Percentiles rank a stretch among this genome's conserved stretches.
phyloP scores from a whole-genome alignment of 257 asterid species.

The Marsdenia floribunda region DNA sequence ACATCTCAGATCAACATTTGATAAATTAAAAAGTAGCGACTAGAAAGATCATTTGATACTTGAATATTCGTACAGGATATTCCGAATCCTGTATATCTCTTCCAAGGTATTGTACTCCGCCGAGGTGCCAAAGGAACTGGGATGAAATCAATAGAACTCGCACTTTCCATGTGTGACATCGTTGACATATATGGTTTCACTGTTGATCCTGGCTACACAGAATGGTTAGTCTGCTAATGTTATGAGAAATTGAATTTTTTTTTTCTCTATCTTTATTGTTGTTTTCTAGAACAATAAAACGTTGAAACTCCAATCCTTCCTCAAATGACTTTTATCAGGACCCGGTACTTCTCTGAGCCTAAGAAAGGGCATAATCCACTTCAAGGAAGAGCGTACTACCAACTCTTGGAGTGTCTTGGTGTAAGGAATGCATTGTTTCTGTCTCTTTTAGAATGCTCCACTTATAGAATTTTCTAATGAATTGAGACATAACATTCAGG shows the following conservation, averaged over 20 bases:
- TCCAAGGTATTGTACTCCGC: constrained; percentile 97
- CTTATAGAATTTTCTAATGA: constrained; percentile 7
- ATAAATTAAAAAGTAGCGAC: too few relatives aligned
- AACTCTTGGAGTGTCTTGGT: constrained; percentile 98
- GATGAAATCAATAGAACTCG: constrained; percentile 96
- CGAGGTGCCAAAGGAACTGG: constrained; percentile 99
- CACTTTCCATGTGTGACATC: constrained; percentile 95
- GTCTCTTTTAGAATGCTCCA: neutral
- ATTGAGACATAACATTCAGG: constrained; percentile 39
- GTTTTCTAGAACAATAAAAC: neutral
- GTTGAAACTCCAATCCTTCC: neutral
- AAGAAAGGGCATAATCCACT: constrained; percentile 99
- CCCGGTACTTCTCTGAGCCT: constrained; percentile 90
- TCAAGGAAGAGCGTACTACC: constrained; percentile 98
- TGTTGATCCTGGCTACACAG: constrained; percentile 99
- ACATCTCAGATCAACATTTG: neutral
- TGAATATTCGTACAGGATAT: constrained; percentile 32
- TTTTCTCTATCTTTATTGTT: neutral
- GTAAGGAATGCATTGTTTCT: constrained; percentile 38
- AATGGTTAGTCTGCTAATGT: constrained; percentile 56
- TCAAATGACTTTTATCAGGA: constrained; percentile 18
- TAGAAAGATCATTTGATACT: neutral
- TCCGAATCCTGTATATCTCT: constrained; percentile 91
- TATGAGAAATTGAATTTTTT: neutral
- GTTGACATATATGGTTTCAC: constrained; percentile 97